Evolutionary conservation across 495 filamentous ascomycete genomes (phyloP).

Genomic region (Hyaloscypha variabilis): DNA sequence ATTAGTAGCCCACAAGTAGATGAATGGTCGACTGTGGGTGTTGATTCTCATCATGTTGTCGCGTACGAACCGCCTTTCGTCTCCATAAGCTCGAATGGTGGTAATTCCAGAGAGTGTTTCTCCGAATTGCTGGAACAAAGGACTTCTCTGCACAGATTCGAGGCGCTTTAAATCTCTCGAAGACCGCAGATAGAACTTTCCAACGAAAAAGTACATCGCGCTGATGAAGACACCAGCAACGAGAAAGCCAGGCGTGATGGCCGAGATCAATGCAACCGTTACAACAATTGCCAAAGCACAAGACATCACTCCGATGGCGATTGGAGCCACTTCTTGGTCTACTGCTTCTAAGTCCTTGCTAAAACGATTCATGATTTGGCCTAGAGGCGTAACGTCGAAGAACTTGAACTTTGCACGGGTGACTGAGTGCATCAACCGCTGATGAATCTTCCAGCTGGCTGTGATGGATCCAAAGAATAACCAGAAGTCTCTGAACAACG

Average conservation of each 20-base stretch:
- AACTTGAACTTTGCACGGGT: conserved; percentile 93
- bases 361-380: conserved; percentile 98
- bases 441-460: conserved; percentile 85
- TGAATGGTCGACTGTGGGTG: conserved; percentile 88
- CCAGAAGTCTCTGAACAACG: conserved; percentile 77
- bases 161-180: conserved; percentile 93
- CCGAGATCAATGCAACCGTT: conserved; percentile 87
- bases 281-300: conserved; percentile 70
- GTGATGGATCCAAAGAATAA: conserved; percentile 91
- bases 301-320: conserved; percentile 68
- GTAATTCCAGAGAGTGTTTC: conserved; percentile 94
- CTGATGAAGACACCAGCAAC: conserved; percentile 87
- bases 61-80: conserved; percentile 88
- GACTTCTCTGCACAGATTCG: conserved; percentile 92
- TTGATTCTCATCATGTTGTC: conserved; percentile 93
- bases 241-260: conserved; percentile 91
- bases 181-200: conserved; percentile 84
- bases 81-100: conserved; percentile 97
- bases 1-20: conserved; percentile 96
- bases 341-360: conserved; percentile 95
- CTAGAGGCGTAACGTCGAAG: conserved; percentile 95
- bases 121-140: conserved; percentile 97
- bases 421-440: conserved; percentile 74
- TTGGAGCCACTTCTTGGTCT: conserved; percentile 93
- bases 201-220: conserved; percentile 78